A percentile compares a stretch with the other conserved stretches of the same genome.
These are phyloP conservation scores for Schwanniomyces yamadae DNA, from an alignment of 805 yeast genomes.

Conservation along the genomic window DNA sequence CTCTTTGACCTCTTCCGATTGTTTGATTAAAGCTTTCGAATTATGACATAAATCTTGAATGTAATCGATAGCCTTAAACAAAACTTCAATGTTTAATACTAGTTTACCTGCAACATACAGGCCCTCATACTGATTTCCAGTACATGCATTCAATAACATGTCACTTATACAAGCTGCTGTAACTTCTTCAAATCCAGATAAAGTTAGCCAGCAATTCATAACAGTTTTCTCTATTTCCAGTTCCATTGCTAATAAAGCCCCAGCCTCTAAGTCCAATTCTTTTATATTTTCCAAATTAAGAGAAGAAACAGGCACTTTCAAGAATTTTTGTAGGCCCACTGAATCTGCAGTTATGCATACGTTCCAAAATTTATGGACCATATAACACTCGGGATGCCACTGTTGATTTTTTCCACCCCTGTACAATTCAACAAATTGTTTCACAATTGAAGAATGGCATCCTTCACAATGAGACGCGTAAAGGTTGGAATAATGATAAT, in stretches of 20 bases:
- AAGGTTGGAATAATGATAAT: conserved; percentile 82
- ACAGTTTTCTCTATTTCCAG: conserved; percentile 57
- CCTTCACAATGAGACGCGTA: conserved; percentile 92
- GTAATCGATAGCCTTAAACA: conserved; percentile 73
- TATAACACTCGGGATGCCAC: conserved; percentile 99
- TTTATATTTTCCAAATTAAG: conserved; percentile 10
- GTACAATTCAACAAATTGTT: conserved; percentile 89
- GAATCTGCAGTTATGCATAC: conserved; percentile 67
- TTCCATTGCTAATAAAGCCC: conserved; percentile 57
- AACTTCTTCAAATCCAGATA: conserved; percentile 87
- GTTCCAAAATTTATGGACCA: conserved; percentile 97
- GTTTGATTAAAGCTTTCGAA: conserved; percentile 3
- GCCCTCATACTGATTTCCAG: conserved; percentile 67
- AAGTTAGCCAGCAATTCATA: conserved; percentile 76
- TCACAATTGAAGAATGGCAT: conserved; percentile 84
- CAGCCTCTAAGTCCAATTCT: conserved; percentile 31
- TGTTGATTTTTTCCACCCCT: conserved; percentile 90
- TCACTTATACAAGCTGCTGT: conserved; percentile 88
- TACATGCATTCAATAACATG: conserved; percentile 83
- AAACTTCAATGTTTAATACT: conserved; percentile 68
- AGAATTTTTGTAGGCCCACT: conserved; percentile 42
- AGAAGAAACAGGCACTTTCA: conserved; percentile 10
- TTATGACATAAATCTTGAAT: conserved; percentile 26
- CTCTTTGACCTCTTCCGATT: conserved; percentile 18
- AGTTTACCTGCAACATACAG: conserved; percentile 67